phyloP scores from a whole-genome alignment of 2,329 filamentous ascomycete genomes.

The Cephalotrichum gorgonifer region DNA sequence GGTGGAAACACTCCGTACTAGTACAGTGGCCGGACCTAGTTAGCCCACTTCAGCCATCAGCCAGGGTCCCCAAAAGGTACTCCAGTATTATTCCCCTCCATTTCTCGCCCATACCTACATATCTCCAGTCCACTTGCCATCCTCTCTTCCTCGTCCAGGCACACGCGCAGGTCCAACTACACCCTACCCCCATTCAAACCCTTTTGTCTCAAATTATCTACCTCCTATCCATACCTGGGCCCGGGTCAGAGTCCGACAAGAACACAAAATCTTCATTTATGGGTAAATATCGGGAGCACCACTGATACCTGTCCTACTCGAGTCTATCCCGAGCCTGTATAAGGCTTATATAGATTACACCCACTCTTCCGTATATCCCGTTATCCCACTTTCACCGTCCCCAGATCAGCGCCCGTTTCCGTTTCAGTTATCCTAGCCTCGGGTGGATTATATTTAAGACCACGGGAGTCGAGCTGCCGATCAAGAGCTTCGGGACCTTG shows the following conservation, averaged over 20 bases:
- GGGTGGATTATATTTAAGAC: slow-evolving; percentile 5
- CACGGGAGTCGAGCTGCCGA: not conserved
- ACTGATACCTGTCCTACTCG: not conserved
- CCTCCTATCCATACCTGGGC: not conserved
- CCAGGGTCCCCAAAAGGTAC: not conserved
- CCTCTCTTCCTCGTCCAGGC: not conserved
- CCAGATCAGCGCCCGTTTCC: slow-evolving; percentile 5
- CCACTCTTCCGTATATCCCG: slow-evolving; percentile 5
- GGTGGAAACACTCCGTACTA: not conserved
- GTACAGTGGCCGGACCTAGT: not conserved
- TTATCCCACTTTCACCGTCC: slow-evolving; percentile 1
- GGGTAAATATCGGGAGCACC: slow-evolving; percentile 6
- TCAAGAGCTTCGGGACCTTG: not conserved
- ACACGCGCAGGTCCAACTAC: not conserved
- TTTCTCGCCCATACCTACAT: not conserved
- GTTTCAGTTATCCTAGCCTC: slow-evolving; percentile 4
- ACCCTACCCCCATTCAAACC: not conserved
- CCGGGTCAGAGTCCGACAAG: not conserved
- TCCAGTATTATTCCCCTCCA: not conserved
- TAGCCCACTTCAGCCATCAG: not conserved
- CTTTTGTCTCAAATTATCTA: not conserved
- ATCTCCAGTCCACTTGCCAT: not conserved
- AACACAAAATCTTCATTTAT: slow-evolving; percentile 4
- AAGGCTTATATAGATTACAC: slow-evolving; percentile 6
- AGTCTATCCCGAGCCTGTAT: slow-evolving; percentile 3